Conservation (phyloP, 345 rosid genomes). For the Aethionema arabicum region DNA sequence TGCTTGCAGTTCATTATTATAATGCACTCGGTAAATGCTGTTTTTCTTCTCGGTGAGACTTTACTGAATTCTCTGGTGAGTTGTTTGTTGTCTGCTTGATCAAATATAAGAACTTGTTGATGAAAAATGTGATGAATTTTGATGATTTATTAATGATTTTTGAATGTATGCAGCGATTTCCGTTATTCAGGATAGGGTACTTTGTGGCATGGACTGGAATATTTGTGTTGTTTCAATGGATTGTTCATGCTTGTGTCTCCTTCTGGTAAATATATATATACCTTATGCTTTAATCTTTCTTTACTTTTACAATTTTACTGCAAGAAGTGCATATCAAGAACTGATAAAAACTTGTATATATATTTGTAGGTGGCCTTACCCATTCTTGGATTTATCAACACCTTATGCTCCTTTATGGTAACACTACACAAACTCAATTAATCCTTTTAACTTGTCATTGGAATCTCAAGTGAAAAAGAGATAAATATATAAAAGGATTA, state of each 20-base stretch:
- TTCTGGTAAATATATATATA: constrained; percentile 67
- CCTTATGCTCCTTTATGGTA: constrained; percentile 83
- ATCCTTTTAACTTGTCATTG: too few relatives aligned
- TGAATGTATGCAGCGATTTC: constrained; percentile 64
- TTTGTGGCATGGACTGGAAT: constrained; percentile 66
- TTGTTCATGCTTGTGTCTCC: constrained; percentile 74
- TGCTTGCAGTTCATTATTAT: constrained; percentile 63
- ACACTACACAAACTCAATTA: constrained; percentile 23
- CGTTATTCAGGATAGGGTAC: constrained; percentile 75
- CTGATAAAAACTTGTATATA: too few relatives aligned
- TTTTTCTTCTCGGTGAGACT: constrained; percentile 78
- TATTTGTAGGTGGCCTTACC: constrained; percentile 89
- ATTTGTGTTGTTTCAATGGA: constrained; percentile 88
- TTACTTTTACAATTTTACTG: too few relatives aligned
- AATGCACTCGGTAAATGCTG: constrained; percentile 80
- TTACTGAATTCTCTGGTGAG: constrained; percentile 74
- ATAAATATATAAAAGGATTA: too few relatives aligned
- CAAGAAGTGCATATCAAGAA: too few relatives aligned
- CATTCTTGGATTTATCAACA: constrained; percentile 77
- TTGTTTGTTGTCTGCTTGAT: neutral
- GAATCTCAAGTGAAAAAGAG: too few relatives aligned
- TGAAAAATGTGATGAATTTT: neutral
- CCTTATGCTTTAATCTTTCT: neutral
- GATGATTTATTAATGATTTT: constrained; percentile 5
- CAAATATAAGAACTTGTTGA: constrained; percentile 9